Percentiles rank a stretch among this genome's conserved stretches.
These are phyloP conservation scores for Vitis rupestris DNA, from an alignment of 164 flowering plant species.

Conservation along the genomic window DNA sequence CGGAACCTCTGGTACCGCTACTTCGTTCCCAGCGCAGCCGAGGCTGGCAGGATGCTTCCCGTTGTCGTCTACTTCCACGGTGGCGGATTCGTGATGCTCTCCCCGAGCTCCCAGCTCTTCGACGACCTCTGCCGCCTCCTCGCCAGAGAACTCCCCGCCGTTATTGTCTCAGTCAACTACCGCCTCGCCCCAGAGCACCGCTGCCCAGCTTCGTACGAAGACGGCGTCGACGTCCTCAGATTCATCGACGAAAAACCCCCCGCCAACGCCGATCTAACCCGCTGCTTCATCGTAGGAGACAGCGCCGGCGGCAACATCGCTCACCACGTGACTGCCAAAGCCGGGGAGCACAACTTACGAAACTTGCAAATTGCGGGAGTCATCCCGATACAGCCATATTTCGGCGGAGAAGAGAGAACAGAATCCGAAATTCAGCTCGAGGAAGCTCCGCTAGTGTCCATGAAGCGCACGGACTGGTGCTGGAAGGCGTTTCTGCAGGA, in stretches of 20 bases:
- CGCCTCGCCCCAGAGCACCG: constrained; percentile 38
- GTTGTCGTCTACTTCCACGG: constrained; percentile 2
- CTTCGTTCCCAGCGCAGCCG: no score
- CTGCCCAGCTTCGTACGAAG: constrained; percentile 35
- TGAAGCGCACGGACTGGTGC: constrained; percentile 16
- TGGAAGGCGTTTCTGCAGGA: constrained; percentile 40
- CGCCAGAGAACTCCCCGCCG: constrained; percentile 16
- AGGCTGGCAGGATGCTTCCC: no score
- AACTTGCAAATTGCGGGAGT: constrained; percentile 10
- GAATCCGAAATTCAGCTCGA: constrained; percentile 26
- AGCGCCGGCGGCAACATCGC: constrained; percentile 32
- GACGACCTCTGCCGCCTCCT: constrained; percentile 22
- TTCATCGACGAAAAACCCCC: constrained; percentile 8
- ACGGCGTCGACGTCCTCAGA: constrained; percentile 28
- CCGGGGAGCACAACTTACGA: neutral
- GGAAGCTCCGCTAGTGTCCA: constrained; percentile 4
- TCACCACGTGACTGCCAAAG: constrained; percentile 20
- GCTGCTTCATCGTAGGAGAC: constrained; percentile 27
- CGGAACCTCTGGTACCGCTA: no score
- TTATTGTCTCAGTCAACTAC: constrained; percentile 43
- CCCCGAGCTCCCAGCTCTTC: constrained; percentile 8
- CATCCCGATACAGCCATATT: constrained; percentile 23
- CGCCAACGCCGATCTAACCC: neutral
- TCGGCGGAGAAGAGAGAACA: constrained; percentile 36
- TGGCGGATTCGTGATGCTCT: constrained; percentile 11